Percentiles rank a stretch among this genome's conserved stretches.
Conservation (phyloP, 2,329 filamentous ascomycete genomes). For the Aphanocladium album region DNA sequence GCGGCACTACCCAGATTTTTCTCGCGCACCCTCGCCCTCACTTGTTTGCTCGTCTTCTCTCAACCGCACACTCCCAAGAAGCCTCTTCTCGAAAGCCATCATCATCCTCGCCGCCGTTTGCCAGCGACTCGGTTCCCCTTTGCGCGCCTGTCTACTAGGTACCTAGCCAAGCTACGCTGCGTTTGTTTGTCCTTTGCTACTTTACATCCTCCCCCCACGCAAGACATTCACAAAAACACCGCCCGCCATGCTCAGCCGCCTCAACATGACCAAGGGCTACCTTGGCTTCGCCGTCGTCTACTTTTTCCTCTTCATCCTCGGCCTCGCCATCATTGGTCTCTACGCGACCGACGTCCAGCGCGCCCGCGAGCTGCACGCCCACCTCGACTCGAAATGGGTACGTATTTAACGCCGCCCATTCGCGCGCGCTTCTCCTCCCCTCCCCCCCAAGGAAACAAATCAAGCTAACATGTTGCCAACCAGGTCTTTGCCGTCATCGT, state of each 20-base stretch:
- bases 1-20: not conserved
- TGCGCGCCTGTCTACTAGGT: too few species aligned
- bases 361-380: conserved; percentile 43
- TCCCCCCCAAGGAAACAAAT: too few species aligned
- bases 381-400: conserved; percentile 66
- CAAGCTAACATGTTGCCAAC: too few species aligned
- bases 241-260: conserved; percentile 37
- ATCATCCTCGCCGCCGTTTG: too few species aligned
- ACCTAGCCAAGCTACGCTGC: too few species aligned
- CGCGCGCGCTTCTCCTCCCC: too few species aligned
- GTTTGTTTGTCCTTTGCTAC: too few species aligned
- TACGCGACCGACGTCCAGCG: conserved; percentile 65
- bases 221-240: not conserved
- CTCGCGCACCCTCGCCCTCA: too few species aligned
- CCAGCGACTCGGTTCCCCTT: too few species aligned
- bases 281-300: conserved; percentile 60
- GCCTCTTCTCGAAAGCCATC: too few species aligned
- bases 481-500: conserved; percentile 69
- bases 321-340: conserved; percentile 70
- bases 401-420: conserved; percentile 18
- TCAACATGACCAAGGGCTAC: conserved; percentile 42
- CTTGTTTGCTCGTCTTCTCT: not conserved
- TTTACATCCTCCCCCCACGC: not conserved
- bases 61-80: not conserved
- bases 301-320: conserved; percentile 70